phyloP scores from a whole-genome alignment of 73 alveolate genomes.

The Tetrahymena malaccensis region DNA sequence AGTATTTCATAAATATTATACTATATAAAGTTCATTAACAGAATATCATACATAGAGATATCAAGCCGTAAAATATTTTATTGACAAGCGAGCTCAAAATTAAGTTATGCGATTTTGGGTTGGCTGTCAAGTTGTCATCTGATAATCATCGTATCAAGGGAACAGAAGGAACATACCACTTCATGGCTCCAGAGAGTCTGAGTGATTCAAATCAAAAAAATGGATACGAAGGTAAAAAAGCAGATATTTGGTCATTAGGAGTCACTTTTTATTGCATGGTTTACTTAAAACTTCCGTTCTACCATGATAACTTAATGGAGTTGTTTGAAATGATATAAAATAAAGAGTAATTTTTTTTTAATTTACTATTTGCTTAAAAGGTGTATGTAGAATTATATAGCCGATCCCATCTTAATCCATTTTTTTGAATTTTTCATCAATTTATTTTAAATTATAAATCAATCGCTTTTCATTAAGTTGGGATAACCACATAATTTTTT shows the following conservation, averaged over 20 bases:
- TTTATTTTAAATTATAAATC: not conserved
- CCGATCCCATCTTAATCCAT: no score
- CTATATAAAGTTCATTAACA: conserved; percentile 53
- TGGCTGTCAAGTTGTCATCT: conserved; percentile 47
- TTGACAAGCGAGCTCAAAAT: conserved; percentile 66
- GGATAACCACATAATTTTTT: not conserved
- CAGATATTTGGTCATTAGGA: conserved; percentile 97
- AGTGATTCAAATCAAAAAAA: conserved; percentile 23
- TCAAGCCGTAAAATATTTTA: conserved; percentile 91
- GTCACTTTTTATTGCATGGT: conserved; percentile 76
- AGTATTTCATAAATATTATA: not conserved
- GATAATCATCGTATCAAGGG: conserved; percentile 58
- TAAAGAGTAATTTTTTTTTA: conserved; percentile 29
- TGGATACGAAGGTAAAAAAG: conserved; percentile 81
- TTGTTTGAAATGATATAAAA: conserved; percentile 55
- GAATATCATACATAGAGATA: conserved; percentile 89
- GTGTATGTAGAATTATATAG: not conserved
- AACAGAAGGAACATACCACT: conserved; percentile 88
- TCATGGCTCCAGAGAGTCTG: conserved; percentile 95
- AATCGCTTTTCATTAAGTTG: not conserved
- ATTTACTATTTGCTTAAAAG: not conserved
- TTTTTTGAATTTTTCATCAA: no score
- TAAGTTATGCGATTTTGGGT: conserved; percentile 88
- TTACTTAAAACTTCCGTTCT: conserved; percentile 73
- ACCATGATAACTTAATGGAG: conserved; percentile 61